Evolutionary conservation across 202 grass and related monocot genomes (phyloP).

Genomic region (Zoysia matrella): DNA sequence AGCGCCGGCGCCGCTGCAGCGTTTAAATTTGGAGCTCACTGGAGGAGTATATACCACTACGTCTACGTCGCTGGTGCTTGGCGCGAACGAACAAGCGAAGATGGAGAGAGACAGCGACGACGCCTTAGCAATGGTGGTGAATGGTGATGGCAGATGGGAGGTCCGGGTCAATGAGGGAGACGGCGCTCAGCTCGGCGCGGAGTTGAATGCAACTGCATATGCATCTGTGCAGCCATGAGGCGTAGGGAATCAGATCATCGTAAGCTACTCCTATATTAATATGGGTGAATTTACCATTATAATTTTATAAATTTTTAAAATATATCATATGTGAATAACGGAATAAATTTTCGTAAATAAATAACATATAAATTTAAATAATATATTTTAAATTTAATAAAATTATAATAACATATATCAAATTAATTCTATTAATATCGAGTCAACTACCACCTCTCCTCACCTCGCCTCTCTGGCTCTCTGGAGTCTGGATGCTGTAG

Average conservation of each 20-base stretch:
- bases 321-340: no score
- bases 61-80: background rate
- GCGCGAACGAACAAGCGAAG: background rate
- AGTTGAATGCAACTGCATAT: slow-evolving; percentile 16
- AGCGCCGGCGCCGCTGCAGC: no score
- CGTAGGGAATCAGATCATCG: slow-evolving; percentile 35
- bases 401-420: no score
- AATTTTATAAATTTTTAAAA: no score
- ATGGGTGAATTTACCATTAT: no score
- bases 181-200: background rate
- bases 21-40: no score
- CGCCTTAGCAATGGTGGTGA: background rate
- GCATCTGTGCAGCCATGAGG: background rate
- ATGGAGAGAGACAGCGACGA: background rate
- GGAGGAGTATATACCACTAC: no score
- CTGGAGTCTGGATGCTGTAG: background rate
- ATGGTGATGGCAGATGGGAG: background rate
- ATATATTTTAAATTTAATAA: no score
- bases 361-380: no score
- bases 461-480: background rate
- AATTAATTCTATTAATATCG: slow-evolving; percentile 21
- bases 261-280: background rate
- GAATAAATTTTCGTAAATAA: no score
- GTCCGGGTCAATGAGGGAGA: slow-evolving; percentile 22
- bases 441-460: slow-evolving; percentile 35